phyloP scores from a whole-genome alignment of 2,329 filamentous ascomycete species.

The Exophiala oligosperma region DNA sequence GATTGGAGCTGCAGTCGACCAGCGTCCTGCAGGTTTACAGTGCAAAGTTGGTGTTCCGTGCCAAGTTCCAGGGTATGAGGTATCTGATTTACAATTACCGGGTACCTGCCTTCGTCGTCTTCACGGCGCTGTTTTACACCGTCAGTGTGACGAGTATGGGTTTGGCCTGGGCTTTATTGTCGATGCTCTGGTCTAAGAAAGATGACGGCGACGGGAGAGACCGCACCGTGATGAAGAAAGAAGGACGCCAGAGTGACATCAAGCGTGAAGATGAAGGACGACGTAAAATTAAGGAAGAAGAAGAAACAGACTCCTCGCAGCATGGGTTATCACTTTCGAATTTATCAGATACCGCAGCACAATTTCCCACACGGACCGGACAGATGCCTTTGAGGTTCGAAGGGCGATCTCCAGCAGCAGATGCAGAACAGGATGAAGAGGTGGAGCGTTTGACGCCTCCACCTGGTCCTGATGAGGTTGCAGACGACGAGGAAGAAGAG shows the following conservation, averaged over 20 bases:
- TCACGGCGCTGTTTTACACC: conserved; percentile 73
- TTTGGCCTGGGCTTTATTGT: conserved; percentile 60
- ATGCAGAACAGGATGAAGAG: background rate
- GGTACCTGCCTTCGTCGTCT: conserved; percentile 65
- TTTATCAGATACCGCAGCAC: conserved; percentile 12
- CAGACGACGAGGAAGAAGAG: conserved; percentile 30
- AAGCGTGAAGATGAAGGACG: conserved; percentile 22
- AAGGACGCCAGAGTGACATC: conserved; percentile 20
- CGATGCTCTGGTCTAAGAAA: conserved; percentile 35
- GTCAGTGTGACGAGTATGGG: conserved; percentile 69
- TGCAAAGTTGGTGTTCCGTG: conserved; percentile 67
- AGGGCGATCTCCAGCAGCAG: background rate
- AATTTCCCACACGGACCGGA: conserved; percentile 16
- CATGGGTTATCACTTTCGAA: conserved; percentile 11
- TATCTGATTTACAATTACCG: conserved; percentile 86
- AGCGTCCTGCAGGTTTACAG: conserved; percentile 66
- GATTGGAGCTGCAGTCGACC: conserved; percentile 67
- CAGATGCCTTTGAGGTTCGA: conserved; percentile 30
- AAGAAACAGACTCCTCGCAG: conserved; percentile 12
- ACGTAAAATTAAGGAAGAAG: conserved; percentile 33
- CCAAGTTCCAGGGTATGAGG: conserved; percentile 71
- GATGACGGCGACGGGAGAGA: conserved; percentile 20
- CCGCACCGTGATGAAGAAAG: conserved; percentile 6
- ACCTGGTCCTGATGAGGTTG: conserved; percentile 20
- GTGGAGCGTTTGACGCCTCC: conserved; percentile 8